Base-by-base conservation (phyloP, 345 rosid genomes). In the Odontarrhena argentea region DNA sequence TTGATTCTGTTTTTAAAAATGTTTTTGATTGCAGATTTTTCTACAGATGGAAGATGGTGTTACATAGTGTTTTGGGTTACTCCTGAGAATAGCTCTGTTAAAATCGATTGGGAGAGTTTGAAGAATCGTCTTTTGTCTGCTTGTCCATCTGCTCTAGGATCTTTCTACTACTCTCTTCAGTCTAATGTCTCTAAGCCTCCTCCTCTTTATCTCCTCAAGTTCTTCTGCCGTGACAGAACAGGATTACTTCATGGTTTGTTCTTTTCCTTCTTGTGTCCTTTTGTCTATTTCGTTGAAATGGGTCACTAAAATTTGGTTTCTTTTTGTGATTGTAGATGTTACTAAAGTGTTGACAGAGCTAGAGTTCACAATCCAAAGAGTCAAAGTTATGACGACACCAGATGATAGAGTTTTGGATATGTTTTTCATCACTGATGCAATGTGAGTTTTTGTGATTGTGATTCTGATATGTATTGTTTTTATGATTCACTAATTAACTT, bases 11-110 rank as follows among this genome's bases (percentile, higher is more conserved):
- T 14, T 7, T 32, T 0, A 7, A 9, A 37, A 26, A 26, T 38
- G 43, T 36, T 6, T 50, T 18, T 44, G 36, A 28, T 28, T 69
- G 60, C 66, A 88, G 96, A 88, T 79, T 80, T 86, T 59, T 86
- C 96, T 4, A 88, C 92, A 1, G 96, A 88, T 78, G 96, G 92
- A 51, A 66, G 79, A 74, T 86, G 92, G 92, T 88, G 96, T 76
- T 88, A 81, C 66, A 64, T 88, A 22, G 86, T 88, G 44, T 80
- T 86, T 47, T 86, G 87, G 88, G 91, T 88, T 32, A 78, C 72
- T 55, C 85, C 85, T 0, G 65, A 74, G 67, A 34, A 67, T 1
- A 64, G 63, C 42, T 79, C 85, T 11, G 24, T 15, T 18, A 46
- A 63, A 26, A 36, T 76, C 37, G 86, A 82, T 74, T 88, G 90